Evolutionary conservation across 352 stramenopile genomes (phyloP).

Genomic region (Globisporangium polare): DNA sequence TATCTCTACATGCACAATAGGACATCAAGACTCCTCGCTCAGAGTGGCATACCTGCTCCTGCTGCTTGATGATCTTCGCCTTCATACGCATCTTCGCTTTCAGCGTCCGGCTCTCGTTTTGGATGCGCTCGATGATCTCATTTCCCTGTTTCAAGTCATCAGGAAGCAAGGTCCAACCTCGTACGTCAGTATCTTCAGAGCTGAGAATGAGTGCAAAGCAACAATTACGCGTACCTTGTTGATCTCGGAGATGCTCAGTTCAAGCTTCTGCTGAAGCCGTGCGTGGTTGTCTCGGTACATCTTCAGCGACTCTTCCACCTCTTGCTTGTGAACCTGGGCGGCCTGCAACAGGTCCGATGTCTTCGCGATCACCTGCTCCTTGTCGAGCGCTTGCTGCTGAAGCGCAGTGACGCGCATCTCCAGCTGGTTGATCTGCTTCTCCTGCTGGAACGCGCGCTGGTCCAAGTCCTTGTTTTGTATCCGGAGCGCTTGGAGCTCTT

Average conservation of each 20-base stretch:
- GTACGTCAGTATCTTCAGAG: neutral
- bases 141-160: slow-evolving; percentile 49
- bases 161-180: neutral
- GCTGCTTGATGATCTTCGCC: slow-evolving; percentile 87
- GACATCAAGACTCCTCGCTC: too few relatives aligned
- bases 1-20: neutral
- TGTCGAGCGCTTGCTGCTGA: slow-evolving; percentile 74
- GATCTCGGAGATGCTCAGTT: slow-evolving; percentile 88
- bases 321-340: slow-evolving; percentile 67
- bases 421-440: slow-evolving; percentile 79
- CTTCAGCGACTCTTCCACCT: slow-evolving; percentile 83
- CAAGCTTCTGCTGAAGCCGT: slow-evolving; percentile 82
- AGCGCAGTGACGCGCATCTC: slow-evolving; percentile 66
- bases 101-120: slow-evolving; percentile 72
- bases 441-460: slow-evolving; percentile 71
- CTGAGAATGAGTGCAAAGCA: neutral
- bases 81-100: slow-evolving; percentile 86
- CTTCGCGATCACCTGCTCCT: slow-evolving; percentile 71
- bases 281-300: slow-evolving; percentile 86
- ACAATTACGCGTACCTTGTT: slow-evolving; percentile 72
- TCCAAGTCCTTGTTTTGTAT: slow-evolving; percentile 80
- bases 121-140: slow-evolving; percentile 87
- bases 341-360: slow-evolving; percentile 66
- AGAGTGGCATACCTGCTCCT: slow-evolving; percentile 83
- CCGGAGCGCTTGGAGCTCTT: slow-evolving; percentile 54